These are phyloP conservation scores for Irpex sp. DNA, from an alignment of 1,284 basidiomycete genomes.

Conservation along the genomic window DNA sequence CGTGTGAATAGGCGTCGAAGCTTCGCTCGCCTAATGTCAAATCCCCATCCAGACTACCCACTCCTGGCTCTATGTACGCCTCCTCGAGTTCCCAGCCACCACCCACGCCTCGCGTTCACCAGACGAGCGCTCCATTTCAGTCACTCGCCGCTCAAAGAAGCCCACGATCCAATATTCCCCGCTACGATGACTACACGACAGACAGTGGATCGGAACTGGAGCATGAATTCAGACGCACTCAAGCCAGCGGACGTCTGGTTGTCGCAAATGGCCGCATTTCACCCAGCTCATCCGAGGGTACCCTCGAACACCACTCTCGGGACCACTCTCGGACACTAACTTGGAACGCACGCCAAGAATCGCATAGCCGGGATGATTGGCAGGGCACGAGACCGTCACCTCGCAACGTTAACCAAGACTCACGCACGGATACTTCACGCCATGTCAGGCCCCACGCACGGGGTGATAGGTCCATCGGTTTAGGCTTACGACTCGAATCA, in stretches of 20 bases:
- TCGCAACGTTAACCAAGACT: no score
- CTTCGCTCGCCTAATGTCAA: slow-evolving; percentile 1
- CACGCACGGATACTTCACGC: not conserved
- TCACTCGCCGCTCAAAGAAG: not conserved
- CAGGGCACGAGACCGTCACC: not conserved
- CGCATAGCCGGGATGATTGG: not conserved
- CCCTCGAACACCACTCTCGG: slow-evolving; percentile 19
- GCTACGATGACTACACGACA: slow-evolving; percentile 7
- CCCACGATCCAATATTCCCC: slow-evolving; percentile 16
- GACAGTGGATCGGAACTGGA: slow-evolving; percentile 30
- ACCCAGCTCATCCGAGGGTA: slow-evolving; percentile 38
- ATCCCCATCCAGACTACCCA: not conserved
- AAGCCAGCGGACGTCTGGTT: slow-evolving; percentile 39
- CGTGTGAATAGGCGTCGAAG: not conserved
- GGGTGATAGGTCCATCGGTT: slow-evolving; percentile 1
- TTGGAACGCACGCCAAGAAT: not conserved
- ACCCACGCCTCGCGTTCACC: not conserved
- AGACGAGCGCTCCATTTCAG: not conserved
- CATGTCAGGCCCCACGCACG: not conserved
- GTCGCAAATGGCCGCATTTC: slow-evolving; percentile 51
- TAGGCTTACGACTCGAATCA: slow-evolving; percentile 7
- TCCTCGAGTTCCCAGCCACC: not conserved
- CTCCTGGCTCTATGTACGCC: not conserved
- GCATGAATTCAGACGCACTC: slow-evolving; percentile 21
- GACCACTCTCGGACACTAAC: not conserved